Base-by-base conservation (phyloP, 108 stramenopile species). In the Pseudonitzschia pungens region DNA sequence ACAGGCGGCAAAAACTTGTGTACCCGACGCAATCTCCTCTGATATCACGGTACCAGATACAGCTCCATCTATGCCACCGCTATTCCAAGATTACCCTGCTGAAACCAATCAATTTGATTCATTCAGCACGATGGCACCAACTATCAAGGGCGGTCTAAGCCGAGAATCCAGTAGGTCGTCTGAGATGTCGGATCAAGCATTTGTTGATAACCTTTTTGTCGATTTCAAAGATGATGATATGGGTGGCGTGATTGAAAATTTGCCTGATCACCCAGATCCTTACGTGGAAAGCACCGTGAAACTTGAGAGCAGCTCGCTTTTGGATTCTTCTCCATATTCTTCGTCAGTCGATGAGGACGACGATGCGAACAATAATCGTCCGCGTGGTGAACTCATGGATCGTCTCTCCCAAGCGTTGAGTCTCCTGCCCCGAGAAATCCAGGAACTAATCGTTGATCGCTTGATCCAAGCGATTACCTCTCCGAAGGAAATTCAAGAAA, bases 371-470 rank as follows among this genome's bases (percentile, higher is more conserved):
- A 62, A 0, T 12, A 62, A 62, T 33, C 78, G 67, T 28, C 89
- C 92, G 10, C 81, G 87, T 66, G 79, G 86, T 12, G 76, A 81
- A 72, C 69, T 94, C 52, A 94, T 94, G 90, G 79, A 83, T 70
- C 80, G 86, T 56, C 84, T 94, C 24, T 74, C 84, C 26, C 89
- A 94, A 53, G 91, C 93, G 9, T 78, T 94, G 41, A 74, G 82
- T 7, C 67, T 87, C 1, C 68, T 94, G 29, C 93, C 93, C 11
- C 78, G 79, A 55, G 86, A 89, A 0, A 82, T 94, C 57, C 93
- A 94, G 68, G 89, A 90, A 71, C 74, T 90, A 75, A 84, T 94
- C 65, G 88, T 91, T 24, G 81, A 91, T 66, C 87, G 91, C 33
- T 71, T 94, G 31, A 87, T 94, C 63, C 74, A 80, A 50, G 81